These are phyloP conservation scores for Fusarium goolgardi DNA, from an alignment of 2,329 filamentous ascomycete genomes.

Conservation along the genomic window DNA sequence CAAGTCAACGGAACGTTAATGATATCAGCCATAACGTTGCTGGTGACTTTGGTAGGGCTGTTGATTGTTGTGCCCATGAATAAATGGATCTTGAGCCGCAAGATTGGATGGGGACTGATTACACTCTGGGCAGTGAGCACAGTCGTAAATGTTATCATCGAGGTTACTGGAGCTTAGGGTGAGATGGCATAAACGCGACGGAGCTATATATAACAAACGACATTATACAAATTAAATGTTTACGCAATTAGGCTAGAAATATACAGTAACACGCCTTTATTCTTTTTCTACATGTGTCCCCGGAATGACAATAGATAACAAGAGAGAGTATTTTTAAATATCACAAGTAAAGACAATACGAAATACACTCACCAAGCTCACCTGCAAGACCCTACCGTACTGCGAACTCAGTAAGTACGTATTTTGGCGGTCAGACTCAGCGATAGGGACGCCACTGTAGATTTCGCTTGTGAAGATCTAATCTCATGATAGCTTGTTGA, in stretches of 20 bases:
- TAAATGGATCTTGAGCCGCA: conserved; percentile 84
- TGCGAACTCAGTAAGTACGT: conserved; percentile 1
- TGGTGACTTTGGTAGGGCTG: conserved; percentile 82
- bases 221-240: not conserved
- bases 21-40: conserved; percentile 84
- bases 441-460: conserved; percentile 10
- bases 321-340: not conserved
- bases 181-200: conserved; percentile 37
- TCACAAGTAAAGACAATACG: not conserved
- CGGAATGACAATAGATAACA: not conserved
- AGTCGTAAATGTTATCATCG: conserved; percentile 81
- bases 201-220: not conserved
- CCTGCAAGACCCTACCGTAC: conserved; percentile 7
- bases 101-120: conserved; percentile 85
- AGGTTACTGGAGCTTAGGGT: conserved; percentile 70
- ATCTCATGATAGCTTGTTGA: not conserved
- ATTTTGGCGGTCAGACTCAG: conserved; percentile 33
- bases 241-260: conserved; percentile 13
- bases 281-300: not conserved
- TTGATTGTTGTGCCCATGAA: conserved; percentile 86
- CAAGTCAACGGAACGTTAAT: conserved; percentile 86
- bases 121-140: conserved; percentile 85
- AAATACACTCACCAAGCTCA: conserved; percentile 22
- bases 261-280: not conserved
- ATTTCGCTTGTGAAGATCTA: conserved; percentile 22